phyloP scores from a whole-genome alignment of 495 filamentous ascomycete genomes.

The Penicillium nucicola region DNA sequence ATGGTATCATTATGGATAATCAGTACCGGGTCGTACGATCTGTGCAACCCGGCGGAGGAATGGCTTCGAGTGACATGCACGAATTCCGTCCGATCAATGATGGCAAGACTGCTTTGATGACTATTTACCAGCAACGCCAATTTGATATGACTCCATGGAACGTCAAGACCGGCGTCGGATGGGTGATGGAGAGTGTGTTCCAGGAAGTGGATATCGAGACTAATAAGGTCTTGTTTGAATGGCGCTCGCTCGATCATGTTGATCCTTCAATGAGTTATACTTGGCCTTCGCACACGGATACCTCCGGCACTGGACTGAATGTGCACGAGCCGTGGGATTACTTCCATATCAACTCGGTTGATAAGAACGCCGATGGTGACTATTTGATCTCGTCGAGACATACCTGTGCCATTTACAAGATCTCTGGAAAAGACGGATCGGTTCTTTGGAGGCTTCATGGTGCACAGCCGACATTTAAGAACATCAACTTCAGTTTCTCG shows the following conservation, averaged over 20 bases:
- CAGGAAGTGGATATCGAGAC: conserved; percentile 52
- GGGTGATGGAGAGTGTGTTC: conserved; percentile 50
- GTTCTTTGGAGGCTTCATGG: conserved; percentile 59
- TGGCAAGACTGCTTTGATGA: conserved; percentile 52
- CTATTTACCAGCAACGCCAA: conserved; percentile 53
- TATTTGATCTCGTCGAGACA: conserved; percentile 61
- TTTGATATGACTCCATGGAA: conserved; percentile 54
- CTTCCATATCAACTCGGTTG: conserved; percentile 64
- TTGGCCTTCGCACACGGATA: conserved; percentile 43
- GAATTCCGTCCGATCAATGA: conserved; percentile 46
- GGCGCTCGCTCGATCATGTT: conserved; percentile 50
- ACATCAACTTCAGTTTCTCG: conserved; percentile 53
- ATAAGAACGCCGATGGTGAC: conserved; percentile 54
- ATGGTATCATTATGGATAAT: conserved; percentile 52
- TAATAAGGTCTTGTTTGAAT: conserved; percentile 50
- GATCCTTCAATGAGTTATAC: conserved; percentile 45
- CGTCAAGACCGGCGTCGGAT: conserved; percentile 42
- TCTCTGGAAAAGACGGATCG: conserved; percentile 56
- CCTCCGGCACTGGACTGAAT: conserved; percentile 41
- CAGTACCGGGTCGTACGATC: conserved; percentile 47
- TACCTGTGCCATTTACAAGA: conserved; percentile 55
- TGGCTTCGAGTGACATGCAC: conserved; percentile 50
- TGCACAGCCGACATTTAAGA: conserved; percentile 42
- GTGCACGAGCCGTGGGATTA: conserved; percentile 56
- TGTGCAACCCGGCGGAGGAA: conserved; percentile 42